Conservation (phyloP, 441 rosid species). For the Populus hybrid region DNA sequence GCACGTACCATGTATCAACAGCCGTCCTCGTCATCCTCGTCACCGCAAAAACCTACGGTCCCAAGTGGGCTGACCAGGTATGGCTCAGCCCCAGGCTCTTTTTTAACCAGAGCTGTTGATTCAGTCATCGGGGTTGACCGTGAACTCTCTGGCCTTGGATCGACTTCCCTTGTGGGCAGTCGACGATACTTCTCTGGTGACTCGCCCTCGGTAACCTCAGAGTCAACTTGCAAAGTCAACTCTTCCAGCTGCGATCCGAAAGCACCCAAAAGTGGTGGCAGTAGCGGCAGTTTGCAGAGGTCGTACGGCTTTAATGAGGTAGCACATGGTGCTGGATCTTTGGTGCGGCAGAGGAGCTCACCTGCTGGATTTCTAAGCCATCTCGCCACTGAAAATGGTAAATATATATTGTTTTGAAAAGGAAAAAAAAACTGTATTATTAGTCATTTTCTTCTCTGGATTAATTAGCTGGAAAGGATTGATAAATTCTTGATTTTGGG, state of each 20-base stretch:
- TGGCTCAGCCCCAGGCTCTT: conserved; percentile 81
- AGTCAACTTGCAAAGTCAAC: conserved; percentile 75
- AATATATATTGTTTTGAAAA: neutral
- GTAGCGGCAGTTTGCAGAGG: conserved; percentile 41
- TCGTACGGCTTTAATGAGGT: conserved; percentile 57
- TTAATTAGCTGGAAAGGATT: neutral
- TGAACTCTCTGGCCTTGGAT: conserved; percentile 34
- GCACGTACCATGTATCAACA: conserved; percentile 19
- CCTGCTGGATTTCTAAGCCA: conserved; percentile 83
- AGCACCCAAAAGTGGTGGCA: neutral
- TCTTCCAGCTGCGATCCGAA: conserved; percentile 42
- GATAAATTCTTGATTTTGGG: neutral
- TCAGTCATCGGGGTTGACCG: conserved; percentile 52
- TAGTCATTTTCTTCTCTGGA: neutral
- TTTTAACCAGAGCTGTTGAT: conserved; percentile 65
- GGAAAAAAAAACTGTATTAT: too few relatives aligned
- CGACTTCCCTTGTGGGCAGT: conserved; percentile 26
- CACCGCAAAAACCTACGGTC: conserved; percentile 41
- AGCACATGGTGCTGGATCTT: conserved; percentile 40
- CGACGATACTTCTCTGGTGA: conserved; percentile 58
- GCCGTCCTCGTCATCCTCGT: conserved; percentile 47
- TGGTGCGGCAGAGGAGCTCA: conserved; percentile 84
- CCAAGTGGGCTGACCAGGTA: conserved; percentile 55
- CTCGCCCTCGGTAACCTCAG: conserved; percentile 61
- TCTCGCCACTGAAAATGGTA: conserved; percentile 52